Base-by-base conservation (phyloP, 225 moss, liverwort and hornwort species). In the Takakia lepidozioides region DNA sequence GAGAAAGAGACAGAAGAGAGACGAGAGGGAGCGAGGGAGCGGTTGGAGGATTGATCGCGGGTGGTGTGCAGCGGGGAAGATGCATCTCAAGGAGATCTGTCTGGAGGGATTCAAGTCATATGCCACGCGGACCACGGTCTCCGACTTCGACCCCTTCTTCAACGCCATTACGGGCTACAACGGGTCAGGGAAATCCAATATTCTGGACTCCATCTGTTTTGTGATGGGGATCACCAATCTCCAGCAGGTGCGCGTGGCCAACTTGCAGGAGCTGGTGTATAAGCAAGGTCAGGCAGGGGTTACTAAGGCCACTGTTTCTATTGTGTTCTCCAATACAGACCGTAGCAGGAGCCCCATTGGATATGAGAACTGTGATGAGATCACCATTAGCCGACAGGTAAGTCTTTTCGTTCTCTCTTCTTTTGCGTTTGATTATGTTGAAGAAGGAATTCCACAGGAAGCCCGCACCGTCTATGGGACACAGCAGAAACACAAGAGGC, bases 61-160 rank as follows among this genome's bases (percentile, higher is more conserved):
- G n/a, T n/a, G n/a, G n/a, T n/a, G n/a, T n/a, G n/a, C n/a, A n/a
- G n/a, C n/a, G n/a, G n/a, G n/a, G n/a, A n/a, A n/a, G 27, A 95
- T 95, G 95, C 90, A 79, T 62, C 72, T 95, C 65, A 95, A 95
- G 66, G 95, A 95, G 82, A 73, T 95, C 21, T 80, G 84, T 45
- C 75, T 95, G 48, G 95, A 95, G 27, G 95, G 95, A 14, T 95
- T 95, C 54, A 95, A 95, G 61, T 95, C 95, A 32, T 95, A 95
- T 40, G 87, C 90, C 15, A 90, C 86, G 49, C 81, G 95, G 58
- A 95, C 95, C 5, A 82, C 82, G 52, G 90, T 90, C 43, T 65
- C 79, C 1, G 90, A 87, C 39, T 95, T 95, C 60, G 95, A 95
- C 69, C 95, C 90, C 3, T 75, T 80, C 32, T 90, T 95, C 55